Conservation (phyloP, 768 basidiomycete species). For the Dentipellis sp. region DNA sequence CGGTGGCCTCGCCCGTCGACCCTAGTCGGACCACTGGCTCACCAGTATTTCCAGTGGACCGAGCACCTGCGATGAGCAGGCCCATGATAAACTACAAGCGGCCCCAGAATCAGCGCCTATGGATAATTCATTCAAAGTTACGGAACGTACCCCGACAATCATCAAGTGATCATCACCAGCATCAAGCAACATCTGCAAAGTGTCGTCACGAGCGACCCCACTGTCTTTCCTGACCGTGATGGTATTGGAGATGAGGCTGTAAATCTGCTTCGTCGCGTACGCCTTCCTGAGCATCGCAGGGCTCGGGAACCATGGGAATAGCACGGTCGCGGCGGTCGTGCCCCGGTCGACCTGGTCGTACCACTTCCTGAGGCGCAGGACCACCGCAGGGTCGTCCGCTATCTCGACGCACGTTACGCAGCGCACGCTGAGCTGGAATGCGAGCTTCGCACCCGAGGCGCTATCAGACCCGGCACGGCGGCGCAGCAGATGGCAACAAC, state of each 20-base stretch:
- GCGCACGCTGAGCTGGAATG: slow-evolving; percentile 68
- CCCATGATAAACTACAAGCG: slow-evolving; percentile 68
- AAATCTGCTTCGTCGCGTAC: slow-evolving; percentile 67
- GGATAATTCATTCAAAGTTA: neutral
- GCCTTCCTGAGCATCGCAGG: slow-evolving; percentile 67
- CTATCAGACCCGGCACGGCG: neutral
- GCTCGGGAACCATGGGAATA: slow-evolving; percentile 72
- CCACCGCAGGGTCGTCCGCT: slow-evolving; percentile 52
- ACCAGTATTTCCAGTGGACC: slow-evolving; percentile 72
- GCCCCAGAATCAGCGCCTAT: slow-evolving; percentile 8
- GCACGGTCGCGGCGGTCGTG: slow-evolving; percentile 63
- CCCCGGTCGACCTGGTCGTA: slow-evolving; percentile 63
- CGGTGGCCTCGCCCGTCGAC: no score
- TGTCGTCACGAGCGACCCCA: slow-evolving; percentile 51
- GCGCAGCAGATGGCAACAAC: neutral
- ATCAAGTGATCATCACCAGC: slow-evolving; percentile 57
- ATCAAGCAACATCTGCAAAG: slow-evolving; percentile 68
- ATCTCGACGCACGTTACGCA: slow-evolving; percentile 60
- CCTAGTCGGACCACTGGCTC: slow-evolving; percentile 2
- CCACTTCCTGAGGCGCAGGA: slow-evolving; percentile 50
- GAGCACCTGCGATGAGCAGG: slow-evolving; percentile 65
- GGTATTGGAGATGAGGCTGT: slow-evolving; percentile 52
- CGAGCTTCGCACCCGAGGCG: slow-evolving; percentile 25
- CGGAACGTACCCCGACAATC: slow-evolving; percentile 53
- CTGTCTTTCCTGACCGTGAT: slow-evolving; percentile 48